These are phyloP conservation scores for Hura crepitans DNA, from an alignment of 441 rosid genomes.

Conservation along the genomic window DNA sequence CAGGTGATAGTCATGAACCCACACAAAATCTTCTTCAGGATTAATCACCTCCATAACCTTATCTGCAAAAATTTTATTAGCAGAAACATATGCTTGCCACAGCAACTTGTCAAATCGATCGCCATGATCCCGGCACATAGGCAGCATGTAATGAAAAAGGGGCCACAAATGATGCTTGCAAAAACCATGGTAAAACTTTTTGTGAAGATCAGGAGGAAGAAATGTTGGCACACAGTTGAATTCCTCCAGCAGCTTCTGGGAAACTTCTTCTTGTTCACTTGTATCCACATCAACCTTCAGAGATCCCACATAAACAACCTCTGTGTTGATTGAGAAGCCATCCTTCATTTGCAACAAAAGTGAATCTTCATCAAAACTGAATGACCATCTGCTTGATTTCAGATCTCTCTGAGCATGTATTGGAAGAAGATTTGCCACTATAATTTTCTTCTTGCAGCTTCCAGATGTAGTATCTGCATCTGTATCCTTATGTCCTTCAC, in stretches of 20 bases:
- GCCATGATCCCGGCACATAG: constrained; percentile 57
- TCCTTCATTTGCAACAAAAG: constrained; percentile 59
- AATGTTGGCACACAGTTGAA: constrained; percentile 74
- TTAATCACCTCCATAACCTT: constrained; percentile 69
- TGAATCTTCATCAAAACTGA: constrained; percentile 63
- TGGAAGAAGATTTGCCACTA: constrained; percentile 71
- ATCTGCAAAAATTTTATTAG: constrained; percentile 68
- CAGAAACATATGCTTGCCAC: constrained; percentile 72
- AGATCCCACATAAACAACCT: constrained; percentile 64
- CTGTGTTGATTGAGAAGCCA: constrained; percentile 48
- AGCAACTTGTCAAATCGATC: constrained; percentile 50
- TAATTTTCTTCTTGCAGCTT: constrained; percentile 42
- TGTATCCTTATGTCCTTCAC: constrained; percentile 33
- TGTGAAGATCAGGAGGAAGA: constrained; percentile 52
- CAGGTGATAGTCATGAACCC: constrained; percentile 83
- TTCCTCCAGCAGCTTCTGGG: constrained; percentile 53
- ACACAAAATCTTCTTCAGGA: constrained; percentile 66
- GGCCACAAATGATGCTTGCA: constrained; percentile 82
- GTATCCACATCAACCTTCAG: constrained; percentile 51
- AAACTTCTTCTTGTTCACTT: constrained; percentile 64
- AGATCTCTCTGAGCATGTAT: constrained; percentile 48
- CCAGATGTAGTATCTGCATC: constrained; percentile 27
- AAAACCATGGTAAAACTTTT: constrained; percentile 58
- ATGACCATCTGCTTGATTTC: constrained; percentile 50
- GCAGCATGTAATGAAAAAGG: constrained; percentile 81